These are phyloP conservation scores for Podaxis sp. DNA, from an alignment of 768 basidiomycete species.

Conservation along the genomic window DNA sequence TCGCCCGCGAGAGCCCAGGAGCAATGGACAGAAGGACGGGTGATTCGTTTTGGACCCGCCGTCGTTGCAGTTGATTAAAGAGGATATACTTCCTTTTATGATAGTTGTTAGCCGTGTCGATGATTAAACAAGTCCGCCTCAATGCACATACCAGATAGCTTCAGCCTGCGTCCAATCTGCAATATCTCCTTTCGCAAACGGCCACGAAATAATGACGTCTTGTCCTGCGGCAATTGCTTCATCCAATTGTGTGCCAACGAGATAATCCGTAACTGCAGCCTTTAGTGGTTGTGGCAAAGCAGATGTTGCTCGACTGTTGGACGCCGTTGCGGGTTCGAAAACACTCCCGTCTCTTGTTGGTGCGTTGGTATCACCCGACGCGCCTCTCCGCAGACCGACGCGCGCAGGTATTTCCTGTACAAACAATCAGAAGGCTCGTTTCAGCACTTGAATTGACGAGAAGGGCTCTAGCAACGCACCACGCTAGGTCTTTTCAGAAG, in stretches of 20 bases:
- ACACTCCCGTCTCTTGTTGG: conserved; percentile 21
- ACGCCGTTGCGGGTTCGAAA: conserved; percentile 32
- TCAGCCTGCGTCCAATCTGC: conserved; percentile 84
- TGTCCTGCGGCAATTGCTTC: conserved; percentile 76
- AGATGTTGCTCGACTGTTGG: conserved; percentile 47
- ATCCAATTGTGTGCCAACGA: conserved; percentile 79
- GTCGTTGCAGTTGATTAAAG: conserved; percentile 70
- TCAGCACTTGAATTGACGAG: conserved; percentile 1
- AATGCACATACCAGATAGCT: conserved; percentile 72
- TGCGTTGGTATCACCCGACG: conserved; percentile 28
- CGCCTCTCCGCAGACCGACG: conserved; percentile 67
- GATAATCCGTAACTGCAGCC: conserved; percentile 71
- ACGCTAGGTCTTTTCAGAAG: conserved; percentile 74
- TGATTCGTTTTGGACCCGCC: conserved; percentile 85
- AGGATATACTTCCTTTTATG: conserved; percentile 77
- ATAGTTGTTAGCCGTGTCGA: conserved; percentile 8
- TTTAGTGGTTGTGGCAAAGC: conserved; percentile 42
- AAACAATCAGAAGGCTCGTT: conserved; percentile 5
- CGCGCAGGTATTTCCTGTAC: conserved; percentile 75
- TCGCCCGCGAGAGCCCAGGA: conserved; percentile 60
- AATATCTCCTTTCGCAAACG: conserved; percentile 73
- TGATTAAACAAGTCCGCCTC: background rate
- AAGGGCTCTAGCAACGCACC: conserved; percentile 45
- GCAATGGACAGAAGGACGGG: conserved; percentile 76
- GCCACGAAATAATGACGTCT: conserved; percentile 77